Evolutionary conservation across 78 protist genomes (phyloP), one percentile per base, ranked within the genome.

Genomic region (Dictyostelium purpureum): DNA sequence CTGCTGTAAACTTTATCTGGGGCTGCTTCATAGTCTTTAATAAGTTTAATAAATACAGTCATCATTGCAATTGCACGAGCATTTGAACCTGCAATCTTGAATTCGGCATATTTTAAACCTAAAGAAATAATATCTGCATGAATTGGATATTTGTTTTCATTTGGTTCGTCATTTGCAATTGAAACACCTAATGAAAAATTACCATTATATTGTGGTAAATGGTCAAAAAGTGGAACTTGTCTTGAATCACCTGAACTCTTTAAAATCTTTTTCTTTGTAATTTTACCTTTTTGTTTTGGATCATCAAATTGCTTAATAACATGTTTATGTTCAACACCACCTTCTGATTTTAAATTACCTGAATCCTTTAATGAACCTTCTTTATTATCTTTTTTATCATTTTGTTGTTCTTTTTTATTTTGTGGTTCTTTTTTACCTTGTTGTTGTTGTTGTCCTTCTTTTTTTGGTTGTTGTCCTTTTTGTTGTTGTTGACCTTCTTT

Each of bases 51-150:
- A 77, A 98, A 87, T 26, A 95, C 96, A 21, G 77, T 37, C 74
- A 98, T 65, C 95, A 98, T 85, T 18, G 97, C 98, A 12, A 93
- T 81, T 21, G 96, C 80, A 42, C 98, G 94, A 21, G 97, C 97
- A 57, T 78, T 96, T 2, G 96, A 54, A 35, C 98, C 98, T 14
- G 80, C 59, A 40, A 97, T 71, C 38, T 52, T 38, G 35, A 88
- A 89, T 45, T 88, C 89, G 0, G 98, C 97, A 14, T 81, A 87
- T 79, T 96, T 89, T 28, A 96, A 63, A 28, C 98, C 98, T 28
- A 96, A 78, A 56, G 56, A 28, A 38, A 94, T 75, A 38, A 97
- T 91, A 11, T 69, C 94, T 21, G 98, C 98, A 49, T 96, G 98
- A 56, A 97, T 77, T 63, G 71, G 71, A 33, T 63, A 63, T 33